Base-by-base conservation (phyloP, 306 rosid species). In the Elaeagnus macrophylla region DNA sequence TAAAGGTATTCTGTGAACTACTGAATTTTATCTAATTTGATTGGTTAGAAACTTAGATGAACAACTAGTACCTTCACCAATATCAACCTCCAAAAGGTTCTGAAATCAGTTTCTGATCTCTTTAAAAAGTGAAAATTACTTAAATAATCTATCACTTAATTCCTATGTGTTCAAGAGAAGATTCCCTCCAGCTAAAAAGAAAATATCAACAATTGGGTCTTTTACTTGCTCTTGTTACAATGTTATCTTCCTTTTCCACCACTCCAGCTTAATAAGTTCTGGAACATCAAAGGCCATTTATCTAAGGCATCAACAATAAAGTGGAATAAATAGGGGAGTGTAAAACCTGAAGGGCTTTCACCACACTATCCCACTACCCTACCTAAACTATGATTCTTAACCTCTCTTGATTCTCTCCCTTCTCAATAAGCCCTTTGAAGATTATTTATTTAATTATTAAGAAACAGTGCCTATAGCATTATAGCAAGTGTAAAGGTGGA, bases 191-290 rank as follows among this genome's bases (percentile, higher is more conserved):
- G 80, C 72, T 68, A 73, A 65, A 84, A 78, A 72, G 81, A 71
- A 66, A 68, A 72, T 66, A 57, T 75, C 68, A 77, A 70, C 74
- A 71, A 79, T 77, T 67, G 79, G 67, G 48, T 63, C 74, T 39
- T 66, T 81, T 62, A 69, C 79, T 65, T 73, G 49, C 59, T 64
- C 47, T 41, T n/a, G n/a, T 50, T 50, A 17, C 62, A 25, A 25
- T 64, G 72, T 70, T 41, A 73, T 75, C 76, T 72, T 84, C 82
- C 88, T 73, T 77, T 67, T 79, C 88, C 74, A 51, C 73, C 75
- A 72, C 84, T 72, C 79, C 66, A 79, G 72, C 78, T 46, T 60
- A 45, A 25, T 25, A 60, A 46, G 44, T 38, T 59, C 53, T 52
- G 19, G 43, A 47, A 49, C 37, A 39, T 66, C 62, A 66, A 59